Evolutionary conservation across 2,329 filamentous ascomycete species (phyloP).

Genomic region (Fusarium luffae): DNA sequence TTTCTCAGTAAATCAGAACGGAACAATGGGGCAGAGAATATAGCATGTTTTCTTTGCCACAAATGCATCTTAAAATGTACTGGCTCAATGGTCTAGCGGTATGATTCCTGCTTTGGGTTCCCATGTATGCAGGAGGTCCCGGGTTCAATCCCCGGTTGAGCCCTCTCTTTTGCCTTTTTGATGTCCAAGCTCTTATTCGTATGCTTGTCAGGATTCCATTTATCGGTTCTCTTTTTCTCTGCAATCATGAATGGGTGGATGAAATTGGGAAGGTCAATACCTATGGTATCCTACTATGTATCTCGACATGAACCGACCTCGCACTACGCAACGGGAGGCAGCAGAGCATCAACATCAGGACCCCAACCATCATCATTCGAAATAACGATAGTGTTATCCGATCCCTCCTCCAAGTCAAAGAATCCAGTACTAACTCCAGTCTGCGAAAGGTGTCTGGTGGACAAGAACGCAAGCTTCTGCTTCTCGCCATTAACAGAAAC

Average conservation of each 20-base stretch:
- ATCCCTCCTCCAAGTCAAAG: conserved; percentile 61
- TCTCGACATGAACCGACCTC: background rate
- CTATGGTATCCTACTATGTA: too few species aligned
- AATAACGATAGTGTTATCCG: conserved; percentile 60
- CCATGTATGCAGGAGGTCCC: background rate
- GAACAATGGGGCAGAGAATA: too few species aligned
- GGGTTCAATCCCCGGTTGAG: conserved; percentile 8
- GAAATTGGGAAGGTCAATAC: too few species aligned
- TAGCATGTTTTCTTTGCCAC: background rate
- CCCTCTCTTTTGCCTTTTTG: background rate
- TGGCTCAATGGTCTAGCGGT: conserved; percentile 2
- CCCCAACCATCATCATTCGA: conserved; percentile 55
- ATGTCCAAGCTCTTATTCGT: too few species aligned
- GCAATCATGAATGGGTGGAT: background rate
- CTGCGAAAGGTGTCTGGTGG: conserved; percentile 54
- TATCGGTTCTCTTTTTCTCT: background rate
- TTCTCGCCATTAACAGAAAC: conserved; percentile 66
- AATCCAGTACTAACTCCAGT: conserved; percentile 58
- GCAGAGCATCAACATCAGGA: conserved; percentile 57
- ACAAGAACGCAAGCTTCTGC: conserved; percentile 66
- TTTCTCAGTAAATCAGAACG: too few species aligned
- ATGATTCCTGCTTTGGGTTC: conserved; percentile 6
- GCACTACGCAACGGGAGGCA: conserved; percentile 57
- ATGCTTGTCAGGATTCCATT: too few species aligned
- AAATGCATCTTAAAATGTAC: background rate